These are phyloP conservation scores for Friedmanniomyces simplex DNA, from an alignment of 495 filamentous ascomycete genomes.

Conservation along the genomic window DNA sequence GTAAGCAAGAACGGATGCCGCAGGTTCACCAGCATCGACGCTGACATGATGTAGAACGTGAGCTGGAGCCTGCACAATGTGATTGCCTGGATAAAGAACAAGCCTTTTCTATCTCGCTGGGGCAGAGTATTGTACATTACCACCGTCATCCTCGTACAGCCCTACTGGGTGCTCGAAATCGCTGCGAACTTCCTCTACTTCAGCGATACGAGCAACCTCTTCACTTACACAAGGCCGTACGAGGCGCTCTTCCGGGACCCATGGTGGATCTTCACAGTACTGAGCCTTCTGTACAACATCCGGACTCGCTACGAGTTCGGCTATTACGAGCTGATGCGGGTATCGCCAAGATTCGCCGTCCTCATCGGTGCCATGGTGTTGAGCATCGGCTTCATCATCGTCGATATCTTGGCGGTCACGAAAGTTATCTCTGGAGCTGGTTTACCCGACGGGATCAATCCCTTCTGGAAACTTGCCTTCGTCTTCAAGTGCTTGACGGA, in stretches of 20 bases:
- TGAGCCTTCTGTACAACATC: constrained; percentile 44
- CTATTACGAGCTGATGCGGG: constrained; percentile 37
- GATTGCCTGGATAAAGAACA: constrained; percentile 35
- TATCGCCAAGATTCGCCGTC: constrained; percentile 47
- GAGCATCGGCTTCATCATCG: constrained; percentile 43
- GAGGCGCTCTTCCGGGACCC: constrained; percentile 49
- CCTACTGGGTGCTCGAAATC: constrained; percentile 34
- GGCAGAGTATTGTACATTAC: constrained; percentile 27
- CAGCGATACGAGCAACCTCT: constrained; percentile 30
- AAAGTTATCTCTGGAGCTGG: constrained; percentile 17
- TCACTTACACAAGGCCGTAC: constrained; percentile 39
- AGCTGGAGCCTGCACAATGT: constrained; percentile 34
- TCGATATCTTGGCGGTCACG: constrained; percentile 39
- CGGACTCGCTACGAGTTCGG: constrained; percentile 43
- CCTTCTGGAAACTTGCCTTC: constrained; percentile 43
- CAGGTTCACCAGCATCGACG: neutral
- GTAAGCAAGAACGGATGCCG: neutral
- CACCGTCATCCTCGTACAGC: constrained; percentile 28
- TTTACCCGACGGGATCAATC: constrained; percentile 34
- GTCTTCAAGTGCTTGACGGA: constrained; percentile 54
- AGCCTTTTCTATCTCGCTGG: constrained; percentile 26
- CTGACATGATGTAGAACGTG: constrained; percentile 8
- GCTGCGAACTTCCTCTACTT: constrained; percentile 34
- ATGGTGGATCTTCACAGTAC: constrained; percentile 49
- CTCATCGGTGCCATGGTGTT: constrained; percentile 47